Evolutionary conservation across 2,329 filamentous ascomycete species (phyloP), one percentile per base, ranked within the genome.

Genomic region (Paecilomyces formosus): DNA sequence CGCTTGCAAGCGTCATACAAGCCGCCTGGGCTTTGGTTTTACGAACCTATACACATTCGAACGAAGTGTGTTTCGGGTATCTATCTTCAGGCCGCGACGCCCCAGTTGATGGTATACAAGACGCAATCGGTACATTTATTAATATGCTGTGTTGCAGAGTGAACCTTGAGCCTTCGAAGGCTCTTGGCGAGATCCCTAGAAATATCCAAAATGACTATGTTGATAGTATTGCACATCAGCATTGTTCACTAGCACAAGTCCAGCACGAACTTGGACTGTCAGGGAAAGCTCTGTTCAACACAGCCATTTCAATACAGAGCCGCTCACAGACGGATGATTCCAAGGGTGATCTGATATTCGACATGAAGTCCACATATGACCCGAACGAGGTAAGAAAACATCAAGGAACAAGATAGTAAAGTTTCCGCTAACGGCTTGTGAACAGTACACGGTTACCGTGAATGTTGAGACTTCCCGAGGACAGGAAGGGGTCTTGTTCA

Each of bases 61-160:
- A 73, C 30, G 74, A 77, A 55, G 68, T 79, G 11, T 74, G 70
- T 28, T 79, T 78, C 55, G 76, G 75, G 4, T 74, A 75, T 53
- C 64, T 74, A 3, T 70, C 71, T 8, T 72, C 75, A 18, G 74
- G 76, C 15, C 68, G 76, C 57, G 79, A 82, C 62, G 70, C 77
- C 13, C 76, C 77, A 2, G 67, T 82, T 8, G 66, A 73, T 4
- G 73, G 73, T 1, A 77, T 82, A 11, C 71, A 80, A 54, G 72
- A 76, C 26, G 76, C 76, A 21, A 75, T 81, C 51, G 80, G 80
- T 3, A 70, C 74, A 13, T 80, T 83, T 54, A 80, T 84, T 59
- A 83, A 82, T 57, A 82, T 84, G 76, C 73, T 85, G 2, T 78
- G 81, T 53, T 82, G 77, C 59, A 76, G 78, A 5, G 70, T 82